Evolutionary conservation across 2,329 filamentous ascomycete species (phyloP).

Genomic region (Dactylellina sp.): DNA sequence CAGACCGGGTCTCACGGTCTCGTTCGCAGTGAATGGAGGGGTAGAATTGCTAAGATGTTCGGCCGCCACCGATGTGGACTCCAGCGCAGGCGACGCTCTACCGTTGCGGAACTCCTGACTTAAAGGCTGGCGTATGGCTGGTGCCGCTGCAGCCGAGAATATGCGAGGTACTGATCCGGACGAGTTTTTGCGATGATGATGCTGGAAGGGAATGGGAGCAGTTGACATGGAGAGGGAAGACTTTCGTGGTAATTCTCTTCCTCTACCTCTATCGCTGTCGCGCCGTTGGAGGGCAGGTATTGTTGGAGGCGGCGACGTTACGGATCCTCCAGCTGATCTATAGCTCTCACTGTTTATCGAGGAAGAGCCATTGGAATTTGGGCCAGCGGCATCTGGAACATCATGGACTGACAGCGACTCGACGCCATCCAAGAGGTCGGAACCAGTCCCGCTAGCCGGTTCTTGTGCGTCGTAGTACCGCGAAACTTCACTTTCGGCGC

Average conservation of each 20-base stretch:
- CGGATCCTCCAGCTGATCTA: neutral
- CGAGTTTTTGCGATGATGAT: constrained; percentile 41
- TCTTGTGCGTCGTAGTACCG: constrained; percentile 56
- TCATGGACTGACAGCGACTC: constrained; percentile 21
- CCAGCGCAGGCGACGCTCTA: constrained; percentile 7
- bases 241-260: constrained; percentile 32
- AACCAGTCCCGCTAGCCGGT: constrained; percentile 16
- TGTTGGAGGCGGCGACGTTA: constrained; percentile 7
- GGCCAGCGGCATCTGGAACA: constrained; percentile 18
- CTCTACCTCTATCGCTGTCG: constrained; percentile 45
- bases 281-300: constrained; percentile 35
- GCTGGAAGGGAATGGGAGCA: constrained; percentile 45
- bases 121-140: constrained; percentile 24
- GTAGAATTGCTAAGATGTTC: constrained; percentile 47
- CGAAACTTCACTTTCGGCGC: constrained; percentile 55
- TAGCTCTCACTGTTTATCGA: constrained; percentile 33
- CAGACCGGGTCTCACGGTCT: constrained; percentile 8
- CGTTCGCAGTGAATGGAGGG: constrained; percentile 41
- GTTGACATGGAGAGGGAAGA: constrained; percentile 37
- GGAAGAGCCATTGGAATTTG: constrained; percentile 22
- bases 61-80: constrained; percentile 40
- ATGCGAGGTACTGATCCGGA: constrained; percentile 31
- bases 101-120: constrained; percentile 30
- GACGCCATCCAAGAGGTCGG: constrained; percentile 35
- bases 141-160: constrained; percentile 10